Percentiles rank a stretch among this genome's conserved stretches.
phyloP scores from a whole-genome alignment of 1,139 yeast genomes.

The Diutina siamensis region DNA sequence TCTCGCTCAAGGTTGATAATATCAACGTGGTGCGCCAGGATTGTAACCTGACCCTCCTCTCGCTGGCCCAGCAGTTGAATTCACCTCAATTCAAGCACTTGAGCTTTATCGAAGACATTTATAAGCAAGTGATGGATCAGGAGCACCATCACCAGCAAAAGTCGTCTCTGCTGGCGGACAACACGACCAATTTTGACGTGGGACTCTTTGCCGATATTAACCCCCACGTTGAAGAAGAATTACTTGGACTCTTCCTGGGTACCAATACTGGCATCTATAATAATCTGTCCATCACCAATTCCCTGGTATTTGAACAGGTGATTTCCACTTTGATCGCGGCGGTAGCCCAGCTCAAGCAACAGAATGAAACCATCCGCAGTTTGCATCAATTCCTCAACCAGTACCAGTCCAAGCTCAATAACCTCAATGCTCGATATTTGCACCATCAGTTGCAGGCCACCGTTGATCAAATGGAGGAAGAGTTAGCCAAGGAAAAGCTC shows the following conservation, averaged over 20 bases:
- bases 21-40: conserved; percentile 43
- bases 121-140: conserved; percentile 11
- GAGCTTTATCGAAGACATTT: conserved; percentile 31
- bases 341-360: conserved; percentile 26
- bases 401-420: conserved; percentile 19
- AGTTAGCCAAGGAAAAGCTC: conserved; percentile 13
- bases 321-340: conserved; percentile 19
- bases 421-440: conserved; percentile 19
- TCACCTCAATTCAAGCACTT: conserved; percentile 29
- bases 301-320: conserved; percentile 37
- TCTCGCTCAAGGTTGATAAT: conserved; percentile 69
- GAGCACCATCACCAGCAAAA: conserved; percentile 7
- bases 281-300: conserved; percentile 47
- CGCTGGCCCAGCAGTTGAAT: conserved; percentile 8
- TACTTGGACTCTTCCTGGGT: conserved; percentile 42
- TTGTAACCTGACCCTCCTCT: conserved; percentile 9
- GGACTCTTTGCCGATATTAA: conserved; percentile 74
- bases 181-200: conserved; percentile 37
- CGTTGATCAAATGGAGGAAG: conserved; percentile 1
- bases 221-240: conserved; percentile 44
- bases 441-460: conserved; percentile 13
- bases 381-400: conserved; percentile 21
- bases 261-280: conserved; percentile 52
- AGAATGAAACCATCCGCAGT: conserved; percentile 21
- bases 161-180: conserved; percentile 1